Evolutionary conservation across 768 basidiomycete species (phyloP).

Genomic region (Phaffia tasmanica): DNA sequence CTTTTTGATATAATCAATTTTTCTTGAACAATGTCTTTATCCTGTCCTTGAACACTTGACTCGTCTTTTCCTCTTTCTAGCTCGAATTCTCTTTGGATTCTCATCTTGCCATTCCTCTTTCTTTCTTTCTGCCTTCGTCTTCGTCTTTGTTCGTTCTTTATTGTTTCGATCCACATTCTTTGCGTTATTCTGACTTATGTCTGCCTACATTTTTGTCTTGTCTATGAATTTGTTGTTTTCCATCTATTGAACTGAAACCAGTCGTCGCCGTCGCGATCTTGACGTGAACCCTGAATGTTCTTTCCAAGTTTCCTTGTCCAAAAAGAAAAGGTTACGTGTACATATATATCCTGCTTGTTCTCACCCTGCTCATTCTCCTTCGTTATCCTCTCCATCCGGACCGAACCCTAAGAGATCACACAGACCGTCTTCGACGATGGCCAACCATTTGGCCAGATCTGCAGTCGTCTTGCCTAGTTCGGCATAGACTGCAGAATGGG

Average conservation of each 20-base stretch:
- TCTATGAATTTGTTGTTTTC: too few relatives aligned
- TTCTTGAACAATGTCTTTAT: not conserved
- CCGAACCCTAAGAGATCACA: too few relatives aligned
- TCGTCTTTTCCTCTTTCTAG: not conserved
- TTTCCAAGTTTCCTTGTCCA: too few relatives aligned
- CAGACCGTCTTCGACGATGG: slow-evolving; percentile 20
- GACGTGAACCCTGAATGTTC: too few relatives aligned
- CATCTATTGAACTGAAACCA: too few relatives aligned
- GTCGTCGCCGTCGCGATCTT: too few relatives aligned
- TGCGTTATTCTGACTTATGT: too few relatives aligned
- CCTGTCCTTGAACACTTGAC: not conserved
- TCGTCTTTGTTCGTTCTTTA: not conserved
- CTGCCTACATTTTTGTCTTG: too few relatives aligned
- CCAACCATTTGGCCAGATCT: slow-evolving; percentile 22
- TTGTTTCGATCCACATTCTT: not conserved
- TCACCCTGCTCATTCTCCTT: too few relatives aligned
- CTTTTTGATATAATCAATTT: not conserved
- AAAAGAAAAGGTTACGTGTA: too few relatives aligned
- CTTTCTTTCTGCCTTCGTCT: not conserved
- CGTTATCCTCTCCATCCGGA: too few relatives aligned
- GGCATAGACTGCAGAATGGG: not conserved
- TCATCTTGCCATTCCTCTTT: not conserved
- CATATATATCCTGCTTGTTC: too few relatives aligned
- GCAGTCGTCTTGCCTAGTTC: slow-evolving; percentile 20
- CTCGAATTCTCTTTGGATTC: not conserved